Base-by-base conservation (phyloP, 2,329 filamentous ascomycete genomes). In the Xylaria sp. region DNA sequence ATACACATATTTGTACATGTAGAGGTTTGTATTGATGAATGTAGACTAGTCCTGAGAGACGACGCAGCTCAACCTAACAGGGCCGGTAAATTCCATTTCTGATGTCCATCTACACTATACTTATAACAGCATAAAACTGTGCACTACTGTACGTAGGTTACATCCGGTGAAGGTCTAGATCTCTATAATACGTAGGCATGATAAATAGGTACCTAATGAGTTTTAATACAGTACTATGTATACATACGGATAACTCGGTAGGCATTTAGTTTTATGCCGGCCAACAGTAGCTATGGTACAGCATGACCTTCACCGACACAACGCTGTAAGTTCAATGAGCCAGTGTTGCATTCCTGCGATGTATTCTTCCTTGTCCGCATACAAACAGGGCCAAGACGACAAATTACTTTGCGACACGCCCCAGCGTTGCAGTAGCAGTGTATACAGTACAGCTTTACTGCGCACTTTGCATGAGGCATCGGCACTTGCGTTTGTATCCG, bases 401-500 rank as follows among this genome's bases (percentile, higher is more conserved):
- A 25, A 17, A 47, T 47, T 31, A 36, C 20, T 50, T 39, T 33
- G 17, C 17, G 45, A 25, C 10, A 22, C 22, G 36, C 36, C 13
- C 25, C 17, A 25, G 33, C 15, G 44, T 59, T 59, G 56, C 31
- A 27, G 17, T n/a, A n/a, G n/a, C n/a, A n/a, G n/a, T n/a, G n/a
- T n/a, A n/a, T 33, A 60, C 49, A 29, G 9, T 9, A 20, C n/a
- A 20, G 6, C 3, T n/a, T 44, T 2, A 44, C 39, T 5, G 13
- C 17, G 11, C 17, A 42, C 15, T 13, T 39, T 15, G 38, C 15
- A 54, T 6, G 25, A 49, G 22, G 45, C 38, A 29, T 42, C 59
- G 47, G 64, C 54, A 63, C 15, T 61, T 57, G 45, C n/a, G 42
- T 44, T 44, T 55, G 13, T 53, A 47, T 45, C 57, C 57, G 17